Evolutionary conservation across 2,329 filamentous ascomycete genomes (phyloP), one percentile per base, ranked within the genome.

Genomic region (Colletotrichum sidae): DNA sequence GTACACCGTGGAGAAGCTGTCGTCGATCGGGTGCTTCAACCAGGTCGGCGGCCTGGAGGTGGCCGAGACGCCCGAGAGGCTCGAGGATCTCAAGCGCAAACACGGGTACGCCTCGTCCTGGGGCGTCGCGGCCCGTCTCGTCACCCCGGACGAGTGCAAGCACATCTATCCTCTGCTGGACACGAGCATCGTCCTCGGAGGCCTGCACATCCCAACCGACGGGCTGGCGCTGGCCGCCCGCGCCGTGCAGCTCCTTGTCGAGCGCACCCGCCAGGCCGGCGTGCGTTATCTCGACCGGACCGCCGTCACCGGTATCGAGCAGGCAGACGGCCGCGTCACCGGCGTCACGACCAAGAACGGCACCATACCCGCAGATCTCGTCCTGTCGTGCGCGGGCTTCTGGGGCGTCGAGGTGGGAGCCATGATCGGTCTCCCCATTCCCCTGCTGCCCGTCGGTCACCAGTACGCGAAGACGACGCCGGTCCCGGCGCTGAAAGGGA

Each of bases 361-460:
- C 25, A 81, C 71, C 0, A 79, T 89, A 17, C 77, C 83, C 0
- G 87, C 87, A 0, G 88, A 90, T 59, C 84, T 89, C 33, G 79
- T 90, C 55, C 75, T 90, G 42, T 89, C 86, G 2, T 90, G 88
- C 67, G 88, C 86, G 7, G 88, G 88, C 0, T 88, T 90, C 73
- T 90, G 88, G 88, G 88, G 88, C 10, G 88, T 89, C 8, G 87
- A 90, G 71, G 78, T 90, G 7, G 88, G 88, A 25, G 84, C 83
- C 6, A 88, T 90, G 87, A 81, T 85, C 46, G 87, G 82, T 5
- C 70, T 89, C 11, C 76, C 82, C 2, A 81, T 90, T 25, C 88
- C 88, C 7, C 74, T 90, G 5, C 79, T 88, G 0, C 88, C 88
- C 3, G 80, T 90, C 63, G 88, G 82, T 0, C 88, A 90, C 58